Percentiles rank a stretch among this genome's conserved stretches.
phyloP scores from a whole-genome alignment of 2,329 filamentous ascomycete genomes.

The Fonsecaea nubica region DNA sequence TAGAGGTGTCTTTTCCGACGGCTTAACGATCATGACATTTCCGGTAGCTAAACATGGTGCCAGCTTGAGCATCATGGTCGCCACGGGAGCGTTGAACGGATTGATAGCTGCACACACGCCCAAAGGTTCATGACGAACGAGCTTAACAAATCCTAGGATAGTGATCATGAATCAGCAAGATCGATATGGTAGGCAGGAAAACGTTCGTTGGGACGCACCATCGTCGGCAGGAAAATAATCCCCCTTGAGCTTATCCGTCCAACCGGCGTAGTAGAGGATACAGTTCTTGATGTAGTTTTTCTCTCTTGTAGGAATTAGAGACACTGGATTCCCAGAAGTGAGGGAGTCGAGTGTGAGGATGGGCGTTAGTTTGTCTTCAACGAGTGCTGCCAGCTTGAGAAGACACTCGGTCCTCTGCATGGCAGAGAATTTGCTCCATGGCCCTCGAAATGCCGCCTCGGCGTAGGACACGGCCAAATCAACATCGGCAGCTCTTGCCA shows the following conservation, averaged over 20 bases:
- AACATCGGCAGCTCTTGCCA: slow-evolving; percentile 43
- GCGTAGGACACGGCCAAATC: slow-evolving; percentile 58
- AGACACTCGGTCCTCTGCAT: slow-evolving; percentile 52
- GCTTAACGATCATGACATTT: slow-evolving; percentile 62
- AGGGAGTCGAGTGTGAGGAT: background rate
- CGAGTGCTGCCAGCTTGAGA: background rate
- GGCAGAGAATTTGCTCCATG: slow-evolving; percentile 46
- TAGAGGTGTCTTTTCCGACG: slow-evolving; percentile 61
- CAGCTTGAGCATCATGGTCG: slow-evolving; percentile 49
- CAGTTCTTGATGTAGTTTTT: background rate
- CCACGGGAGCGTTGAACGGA: slow-evolving; percentile 62
- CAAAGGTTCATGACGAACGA: slow-evolving; percentile 45
- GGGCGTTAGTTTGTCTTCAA: background rate
- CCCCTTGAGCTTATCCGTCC: slow-evolving; percentile 51
- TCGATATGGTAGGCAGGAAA: too few species aligned
- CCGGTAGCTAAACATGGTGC: slow-evolving; percentile 57
- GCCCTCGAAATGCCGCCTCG: slow-evolving; percentile 54
- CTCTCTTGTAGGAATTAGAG: background rate
- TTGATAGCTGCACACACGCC: slow-evolving; percentile 59
- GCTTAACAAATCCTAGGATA: slow-evolving; percentile 41
- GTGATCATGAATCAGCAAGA: too few species aligned
- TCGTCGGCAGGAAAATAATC: slow-evolving; percentile 51
- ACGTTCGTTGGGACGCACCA: too few species aligned
- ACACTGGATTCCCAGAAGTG: background rate
- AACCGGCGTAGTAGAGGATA: slow-evolving; percentile 46